Base-by-base conservation (phyloP, 768 basidiomycete genomes). In the Tylopilus sp. region DNA sequence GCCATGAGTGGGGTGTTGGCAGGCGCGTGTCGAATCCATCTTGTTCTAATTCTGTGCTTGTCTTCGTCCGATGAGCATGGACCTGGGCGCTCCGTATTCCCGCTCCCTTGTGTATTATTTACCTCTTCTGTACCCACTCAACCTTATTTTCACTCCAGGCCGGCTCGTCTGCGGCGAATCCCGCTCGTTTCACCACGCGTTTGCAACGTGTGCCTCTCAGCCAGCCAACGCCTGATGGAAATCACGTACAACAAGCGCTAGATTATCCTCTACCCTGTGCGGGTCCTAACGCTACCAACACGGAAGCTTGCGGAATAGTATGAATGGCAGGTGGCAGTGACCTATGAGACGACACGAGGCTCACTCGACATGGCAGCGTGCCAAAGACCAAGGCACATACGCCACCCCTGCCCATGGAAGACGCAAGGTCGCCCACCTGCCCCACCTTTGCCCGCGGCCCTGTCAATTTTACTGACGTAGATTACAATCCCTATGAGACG, bases 261-360 rank as follows among this genome's bases (percentile, higher is more conserved):
- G 28, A 25, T 25, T 31, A 5, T 12, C 12, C 9, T 12, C 31
- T 31, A 31, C 12, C 12, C 12, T 31, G 30, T 26, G 25, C 7
- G 28, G 11, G 28, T 31, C 31, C n/a, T n/a, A n/a, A n/a, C n/a
- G n/a, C n/a, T 15, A 31, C 17, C 18, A 35, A 42, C n/a, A n/a
- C 44, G 54, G 28, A 26, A 22, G 33, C 40, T 44, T 31, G 22
- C 31, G 31, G 31, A 31, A 31, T 15, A 28, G 5, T 28, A 38
- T 47, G 22, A 42, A 35, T 45, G 47, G 53, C 23, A 38, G 17
- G 61, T 58, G 64, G 64, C 64, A 56, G 59, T 65, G 40, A 47
- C 20, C 56, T 67, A 67, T 46, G 48, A 61, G 58, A 18, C 15
- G 10, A 7, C 62, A 61, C 33, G 62, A 53, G 57, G 57, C 52